phyloP scores from a whole-genome alignment of 768 basidiomycete species.

The Tylopilus felleus region DNA sequence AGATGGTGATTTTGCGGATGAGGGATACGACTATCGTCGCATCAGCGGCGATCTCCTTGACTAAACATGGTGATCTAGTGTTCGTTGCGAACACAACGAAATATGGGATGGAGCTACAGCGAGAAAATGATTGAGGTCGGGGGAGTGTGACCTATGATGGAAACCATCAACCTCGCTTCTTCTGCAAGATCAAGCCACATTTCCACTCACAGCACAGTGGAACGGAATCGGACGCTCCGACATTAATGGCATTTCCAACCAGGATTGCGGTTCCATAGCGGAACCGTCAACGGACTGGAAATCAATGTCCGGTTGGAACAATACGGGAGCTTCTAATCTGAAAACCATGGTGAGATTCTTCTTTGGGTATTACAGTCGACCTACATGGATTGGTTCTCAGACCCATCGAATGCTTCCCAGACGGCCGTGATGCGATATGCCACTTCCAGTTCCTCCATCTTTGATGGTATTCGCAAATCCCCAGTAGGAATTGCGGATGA shows the following conservation, averaged over 20 bases:
- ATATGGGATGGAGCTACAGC: constrained; percentile 60
- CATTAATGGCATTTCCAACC: constrained; percentile 67
- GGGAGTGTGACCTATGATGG: constrained; percentile 55
- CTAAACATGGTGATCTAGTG: constrained; percentile 49
- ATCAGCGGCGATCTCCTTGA: constrained; percentile 65
- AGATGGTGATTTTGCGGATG: constrained; percentile 55
- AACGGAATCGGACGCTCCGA: constrained; percentile 62
- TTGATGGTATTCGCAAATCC: constrained; percentile 22
- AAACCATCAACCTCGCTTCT: constrained; percentile 1
- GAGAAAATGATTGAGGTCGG: constrained; percentile 56
- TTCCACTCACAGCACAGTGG: constrained; percentile 58
- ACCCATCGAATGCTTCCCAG: constrained; percentile 54
- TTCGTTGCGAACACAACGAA: constrained; percentile 71
- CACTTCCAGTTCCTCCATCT: constrained; percentile 40
- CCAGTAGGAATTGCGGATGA: constrained; percentile 35
- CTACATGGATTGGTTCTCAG: constrained; percentile 46
- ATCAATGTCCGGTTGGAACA: constrained; percentile 57
- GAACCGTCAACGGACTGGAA: constrained; percentile 56
- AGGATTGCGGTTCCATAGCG: constrained; percentile 43
- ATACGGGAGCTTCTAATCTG: constrained; percentile 64
- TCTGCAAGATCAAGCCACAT: background rate
- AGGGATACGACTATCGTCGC: constrained; percentile 69
- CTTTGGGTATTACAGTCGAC: constrained; percentile 16
- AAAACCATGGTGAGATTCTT: constrained; percentile 1
- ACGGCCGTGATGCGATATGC: constrained; percentile 52